Base-by-base conservation (phyloP, 2,329 filamentous ascomycete genomes). In the Ophiostoma pallidulum region DNA sequence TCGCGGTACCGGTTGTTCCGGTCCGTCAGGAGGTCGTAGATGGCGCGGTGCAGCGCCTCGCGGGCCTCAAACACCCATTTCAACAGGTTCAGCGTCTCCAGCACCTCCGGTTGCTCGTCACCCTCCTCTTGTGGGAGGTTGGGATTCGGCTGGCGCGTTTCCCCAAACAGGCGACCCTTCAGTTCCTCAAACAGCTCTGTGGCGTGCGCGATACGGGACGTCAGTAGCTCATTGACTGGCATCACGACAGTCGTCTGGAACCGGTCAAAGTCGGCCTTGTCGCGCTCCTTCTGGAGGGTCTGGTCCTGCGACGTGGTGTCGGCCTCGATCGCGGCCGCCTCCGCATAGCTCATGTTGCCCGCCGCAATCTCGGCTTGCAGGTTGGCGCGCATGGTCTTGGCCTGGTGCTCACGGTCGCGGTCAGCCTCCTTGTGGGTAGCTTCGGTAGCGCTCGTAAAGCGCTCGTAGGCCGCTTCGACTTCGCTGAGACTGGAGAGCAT, bases 41-140 rank as follows among this genome's bases (percentile, higher is more conserved):
- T 77, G 57, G 88, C 85, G 37, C 86, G 82, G 66, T 97, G 84
- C 8, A 97, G 73, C 40, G 78, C 75, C 65, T 98, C 92, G n/a
- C 90, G 82, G 1, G 86, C 84, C 62, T 98, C 92, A 57, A 96
- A 97, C 8, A 97, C 80, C 90, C 92, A 97, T 60, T 97, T 98
- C 13, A 97, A 73, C 41, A 96, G 77, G 0, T 91, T 97, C 12
- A 98, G 73, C 65, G 95, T 94, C 64, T 98, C 92, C 3, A 97
- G 71, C 0, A 97, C 74, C 64, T 98, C 92, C 0, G 92, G 92
- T 61, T 90, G 82, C 62, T 96, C 91, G 57, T 97, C 91, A 16
- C 92, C 91, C 66, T 96, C 91, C 64, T 95, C 89, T 62, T 96
- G 90, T 0, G 89, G 84, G 63, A 88, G 80, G 58, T 94, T 91